A percentile compares a stretch with the other conserved stretches of the same genome.
These are phyloP conservation scores for Entomortierella lignicola DNA, from an alignment of 192 early-diverging fungal genomes.

Conservation along the genomic window DNA sequence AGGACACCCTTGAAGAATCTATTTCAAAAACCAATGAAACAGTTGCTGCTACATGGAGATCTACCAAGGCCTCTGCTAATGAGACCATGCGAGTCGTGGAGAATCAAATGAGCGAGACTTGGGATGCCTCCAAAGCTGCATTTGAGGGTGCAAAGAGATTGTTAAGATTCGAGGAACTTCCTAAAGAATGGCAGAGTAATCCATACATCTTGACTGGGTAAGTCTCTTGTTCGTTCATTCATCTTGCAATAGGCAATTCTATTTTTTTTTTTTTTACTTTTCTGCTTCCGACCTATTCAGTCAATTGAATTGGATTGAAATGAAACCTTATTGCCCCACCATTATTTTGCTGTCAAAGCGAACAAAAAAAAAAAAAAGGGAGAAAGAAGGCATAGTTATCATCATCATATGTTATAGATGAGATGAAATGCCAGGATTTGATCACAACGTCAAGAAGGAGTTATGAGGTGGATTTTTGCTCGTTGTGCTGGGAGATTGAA, in stretches of 20 bases:
- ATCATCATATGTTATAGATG: too few species aligned
- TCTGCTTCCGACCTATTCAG: background rate
- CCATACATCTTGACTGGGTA: slow-evolving; percentile 66
- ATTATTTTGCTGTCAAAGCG: background rate
- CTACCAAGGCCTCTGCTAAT: slow-evolving; percentile 60
- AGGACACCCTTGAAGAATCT: slow-evolving; percentile 43
- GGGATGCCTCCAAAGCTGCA: slow-evolving; percentile 69
- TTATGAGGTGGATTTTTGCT: background rate
- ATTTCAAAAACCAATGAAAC: slow-evolving; percentile 45
- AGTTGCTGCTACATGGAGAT: slow-evolving; percentile 61
- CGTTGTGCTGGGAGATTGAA: too few species aligned
- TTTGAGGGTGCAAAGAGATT: slow-evolving; percentile 67
- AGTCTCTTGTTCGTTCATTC: slow-evolving; percentile 9
- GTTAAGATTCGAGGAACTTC: slow-evolving; percentile 68
- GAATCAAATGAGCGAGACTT: slow-evolving; percentile 64
- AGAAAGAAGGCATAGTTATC: too few species aligned
- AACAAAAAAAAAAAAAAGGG: background rate
- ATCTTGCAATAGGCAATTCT: background rate
- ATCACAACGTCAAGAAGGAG: too few species aligned
- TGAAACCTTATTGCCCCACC: slow-evolving; percentile 48
- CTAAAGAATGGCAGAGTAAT: slow-evolving; percentile 72
- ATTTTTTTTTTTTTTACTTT: background rate
- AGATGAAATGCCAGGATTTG: too few species aligned
- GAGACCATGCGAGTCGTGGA: slow-evolving; percentile 63
- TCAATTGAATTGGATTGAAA: slow-evolving; percentile 12